These are phyloP conservation scores for Metschnikowia rubicola DNA, from an alignment of 805 yeast species.

Conservation along the genomic window DNA sequence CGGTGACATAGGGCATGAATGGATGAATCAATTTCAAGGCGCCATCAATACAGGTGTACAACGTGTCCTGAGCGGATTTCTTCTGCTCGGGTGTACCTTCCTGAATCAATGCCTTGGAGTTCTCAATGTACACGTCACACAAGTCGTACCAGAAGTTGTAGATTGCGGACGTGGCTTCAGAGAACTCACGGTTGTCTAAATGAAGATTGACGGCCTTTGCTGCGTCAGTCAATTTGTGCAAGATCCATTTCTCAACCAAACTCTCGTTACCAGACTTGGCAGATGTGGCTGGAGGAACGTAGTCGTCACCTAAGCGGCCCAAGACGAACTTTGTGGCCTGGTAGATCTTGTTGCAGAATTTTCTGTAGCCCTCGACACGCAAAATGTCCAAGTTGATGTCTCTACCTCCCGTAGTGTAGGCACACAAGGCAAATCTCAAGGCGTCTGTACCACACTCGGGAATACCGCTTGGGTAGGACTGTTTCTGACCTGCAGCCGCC, in stretches of 20 bases:
- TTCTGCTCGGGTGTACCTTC: slow-evolving; percentile 86
- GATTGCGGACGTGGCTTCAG: slow-evolving; percentile 79
- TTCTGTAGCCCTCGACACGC: slow-evolving; percentile 98
- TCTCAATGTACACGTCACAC: slow-evolving; percentile 97
- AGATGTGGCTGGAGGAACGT: slow-evolving; percentile 68
- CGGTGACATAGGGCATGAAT: slow-evolving; percentile 96
- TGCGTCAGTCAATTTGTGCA: slow-evolving; percentile 76
- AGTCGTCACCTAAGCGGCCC: slow-evolving; percentile 87
- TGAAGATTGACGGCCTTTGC: slow-evolving; percentile 60
- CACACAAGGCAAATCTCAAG: slow-evolving; percentile 94
- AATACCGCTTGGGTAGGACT: slow-evolving; percentile 92
- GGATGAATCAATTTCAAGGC: slow-evolving; percentile 93
- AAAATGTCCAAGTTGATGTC: slow-evolving; percentile 94
- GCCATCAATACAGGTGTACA: slow-evolving; percentile 88
- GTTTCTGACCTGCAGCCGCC: slow-evolving; percentile 84
- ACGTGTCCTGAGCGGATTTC: slow-evolving; percentile 88
- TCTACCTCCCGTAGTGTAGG: slow-evolving; percentile 97
- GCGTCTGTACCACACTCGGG: slow-evolving; percentile 99
- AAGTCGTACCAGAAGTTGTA: slow-evolving; percentile 95
- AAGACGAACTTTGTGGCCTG: slow-evolving; percentile 97
- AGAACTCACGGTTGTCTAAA: slow-evolving; percentile 83
- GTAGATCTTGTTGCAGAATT: slow-evolving; percentile 98
- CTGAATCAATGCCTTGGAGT: slow-evolving; percentile 85
- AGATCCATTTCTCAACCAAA: slow-evolving; percentile 94
- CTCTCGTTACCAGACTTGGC: slow-evolving; percentile 75